Evolutionary conservation across 257 asterid genomes (phyloP).

Genomic region (Ballota nigra): DNA sequence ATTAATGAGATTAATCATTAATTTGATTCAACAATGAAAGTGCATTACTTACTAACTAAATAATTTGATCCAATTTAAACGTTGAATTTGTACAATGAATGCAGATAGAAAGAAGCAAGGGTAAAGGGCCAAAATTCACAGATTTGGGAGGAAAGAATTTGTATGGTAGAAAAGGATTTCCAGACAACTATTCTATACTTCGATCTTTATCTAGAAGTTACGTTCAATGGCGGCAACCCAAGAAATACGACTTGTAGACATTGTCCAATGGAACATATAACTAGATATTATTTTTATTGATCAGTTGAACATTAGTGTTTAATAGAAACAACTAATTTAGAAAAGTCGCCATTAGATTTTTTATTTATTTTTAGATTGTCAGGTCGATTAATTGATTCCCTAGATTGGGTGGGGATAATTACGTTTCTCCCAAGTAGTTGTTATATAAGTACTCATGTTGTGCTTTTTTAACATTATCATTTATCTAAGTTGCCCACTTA

Average conservation of each 20-base stretch:
- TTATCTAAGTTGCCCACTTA: background rate
- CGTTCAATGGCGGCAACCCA: slow-evolving; percentile 53
- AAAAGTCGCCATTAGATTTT: background rate
- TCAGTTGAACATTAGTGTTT: background rate
- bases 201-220: slow-evolving; percentile 50
- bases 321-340: background rate
- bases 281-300: background rate
- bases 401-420: background rate
- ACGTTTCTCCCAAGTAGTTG: background rate
- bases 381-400: background rate
- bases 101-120: slow-evolving; percentile 71
- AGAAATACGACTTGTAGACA: slow-evolving; percentile 48
- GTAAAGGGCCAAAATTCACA: slow-evolving; percentile 56
- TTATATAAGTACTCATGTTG: background rate
- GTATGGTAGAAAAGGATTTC: slow-evolving; percentile 51
- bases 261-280: background rate
- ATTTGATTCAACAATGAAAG: too few relatives aligned
- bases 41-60: too few relatives aligned
- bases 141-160: slow-evolving; percentile 75
- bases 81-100: background rate
- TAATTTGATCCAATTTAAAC: too few relatives aligned
- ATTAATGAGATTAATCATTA: too few relatives aligned
- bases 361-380: background rate
- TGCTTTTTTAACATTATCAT: background rate
- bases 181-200: slow-evolving; percentile 41